Conservation (phyloP, 345 rosid species). For the Moricandia arvensis region DNA sequence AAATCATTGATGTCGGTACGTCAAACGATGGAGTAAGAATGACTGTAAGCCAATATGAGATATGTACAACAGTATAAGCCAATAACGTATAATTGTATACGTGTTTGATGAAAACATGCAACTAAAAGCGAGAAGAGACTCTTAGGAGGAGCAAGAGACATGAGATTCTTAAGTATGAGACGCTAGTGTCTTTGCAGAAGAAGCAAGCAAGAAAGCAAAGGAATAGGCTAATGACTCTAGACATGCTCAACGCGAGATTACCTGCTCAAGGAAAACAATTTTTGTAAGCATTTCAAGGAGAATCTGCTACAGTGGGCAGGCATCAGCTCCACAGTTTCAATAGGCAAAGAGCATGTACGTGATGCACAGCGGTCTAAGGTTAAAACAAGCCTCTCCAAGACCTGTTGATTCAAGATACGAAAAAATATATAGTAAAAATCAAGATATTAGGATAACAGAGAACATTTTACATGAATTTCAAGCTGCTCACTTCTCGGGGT, state of each 20-base stretch:
- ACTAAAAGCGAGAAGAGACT: background rate
- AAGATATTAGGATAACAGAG: background rate
- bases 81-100: background rate
- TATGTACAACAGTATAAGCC: background rate
- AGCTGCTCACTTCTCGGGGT: conserved; percentile 66
- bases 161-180: conserved; percentile 11
- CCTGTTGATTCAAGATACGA: conserved; percentile 43
- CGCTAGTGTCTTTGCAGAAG: conserved; percentile 4
- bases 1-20: conserved; percentile 4
- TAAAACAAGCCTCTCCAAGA: conserved; percentile 73
- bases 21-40: conserved; percentile 17
- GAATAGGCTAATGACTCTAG: conserved; percentile 11
- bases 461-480: conserved; percentile 15
- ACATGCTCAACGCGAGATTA: conserved; percentile 30
- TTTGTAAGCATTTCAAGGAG: conserved; percentile 82
- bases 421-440: background rate
- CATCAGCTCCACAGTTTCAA: conserved; percentile 96
- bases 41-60: conserved; percentile 2
- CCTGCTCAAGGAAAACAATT: conserved; percentile 84
- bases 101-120: background rate
- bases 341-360: conserved; percentile 88
- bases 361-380: conserved; percentile 96
- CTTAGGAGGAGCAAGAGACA: background rate
- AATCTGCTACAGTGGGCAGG: conserved; percentile 90
- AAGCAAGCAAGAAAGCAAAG: conserved; percentile 4